Base-by-base conservation (phyloP, 2,329 filamentous ascomycete genomes). In the Monosporascus sp. region DNA sequence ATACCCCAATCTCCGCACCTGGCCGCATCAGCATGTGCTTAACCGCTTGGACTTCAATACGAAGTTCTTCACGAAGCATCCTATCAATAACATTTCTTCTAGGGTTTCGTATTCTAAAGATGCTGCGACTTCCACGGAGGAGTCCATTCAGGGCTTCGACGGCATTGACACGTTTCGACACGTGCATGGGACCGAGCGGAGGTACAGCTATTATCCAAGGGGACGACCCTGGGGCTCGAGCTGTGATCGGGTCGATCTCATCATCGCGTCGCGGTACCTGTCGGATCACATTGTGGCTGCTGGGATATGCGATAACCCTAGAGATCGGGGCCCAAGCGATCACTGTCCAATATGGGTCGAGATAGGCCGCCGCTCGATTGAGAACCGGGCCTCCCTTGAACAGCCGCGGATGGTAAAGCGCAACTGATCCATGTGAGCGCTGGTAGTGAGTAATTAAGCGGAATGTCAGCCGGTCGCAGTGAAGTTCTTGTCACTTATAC, bases 211-310 rank as follows among this genome's bases (percentile, higher is more conserved):
- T 55, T 74, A 76, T 60, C 70, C 78, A 0, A 64, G 73, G 15
- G 65, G 63, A 1, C 66, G 62, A 44, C 51, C 67, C 4, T 82
- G 78, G 72, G 78, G 78, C 1, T 64, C 61, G 7, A 80, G 76
- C 52, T 80, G 77, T 61, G 79, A 82, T 66, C 65, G 78, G 31
- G 78, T 81, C 1, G 79, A 82, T 60, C 68, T 79, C 62, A 71
- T 79, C 22, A 64, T 82, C 52, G 69, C 71, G 18, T 79, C 74
- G 4, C 66, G 58, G 49, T 55, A 47, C 1, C 56, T 78, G 9
- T 70, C 58, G 44, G 51, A 59, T 7, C 51, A 47, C 6, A 61
- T 71, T 26, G 8, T 61, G 2, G 57, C 54, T 15, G 65, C 67
- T 6, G 65, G 63, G 4, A 70, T 71, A 6, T 59, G 71, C 51